phyloP scores from a whole-genome alignment of 768 basidiomycete genomes.

The Trametes cinnabarina region DNA sequence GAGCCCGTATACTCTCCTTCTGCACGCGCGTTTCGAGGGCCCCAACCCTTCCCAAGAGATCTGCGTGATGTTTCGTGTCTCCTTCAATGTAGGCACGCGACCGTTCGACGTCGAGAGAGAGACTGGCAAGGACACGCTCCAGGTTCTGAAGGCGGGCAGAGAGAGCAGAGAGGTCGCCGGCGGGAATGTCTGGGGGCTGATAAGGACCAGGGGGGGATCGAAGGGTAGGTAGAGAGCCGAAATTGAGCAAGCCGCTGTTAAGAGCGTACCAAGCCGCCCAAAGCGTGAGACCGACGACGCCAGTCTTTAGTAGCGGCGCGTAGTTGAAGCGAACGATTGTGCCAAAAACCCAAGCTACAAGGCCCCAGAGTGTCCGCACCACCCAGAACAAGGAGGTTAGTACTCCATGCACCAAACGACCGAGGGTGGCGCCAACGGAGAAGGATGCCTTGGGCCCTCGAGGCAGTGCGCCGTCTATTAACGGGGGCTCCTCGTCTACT shows the following conservation, averaged over 20 bases:
- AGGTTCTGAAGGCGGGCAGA: conserved; percentile 59
- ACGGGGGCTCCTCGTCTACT: conserved; percentile 46
- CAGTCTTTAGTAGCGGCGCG: conserved; percentile 41
- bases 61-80: conserved; percentile 47
- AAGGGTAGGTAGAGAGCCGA: conserved; percentile 25
- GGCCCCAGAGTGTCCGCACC: neutral
- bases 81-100: conserved; percentile 51
- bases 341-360: conserved; percentile 16
- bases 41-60: conserved; percentile 54
- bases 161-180: conserved; percentile 65
- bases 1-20: conserved; percentile 42
- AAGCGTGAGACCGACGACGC: conserved; percentile 42
- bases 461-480: conserved; percentile 34
- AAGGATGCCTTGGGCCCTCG: conserved; percentile 30
- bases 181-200: conserved; percentile 54
- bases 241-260: conserved; percentile 20
- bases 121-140: conserved; percentile 58
- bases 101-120: conserved; percentile 56
- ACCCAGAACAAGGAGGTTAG: conserved; percentile 21
- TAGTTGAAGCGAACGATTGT: conserved; percentile 37
- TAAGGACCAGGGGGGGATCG: conserved; percentile 39
- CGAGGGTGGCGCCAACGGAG: conserved; percentile 48
- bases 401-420: conserved; percentile 40
- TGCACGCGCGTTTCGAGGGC: conserved; percentile 55
- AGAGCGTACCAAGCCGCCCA: conserved; percentile 48